phyloP scores from a whole-genome alignment of 345 rosid species.

The Hypericum androsaemum region DNA sequence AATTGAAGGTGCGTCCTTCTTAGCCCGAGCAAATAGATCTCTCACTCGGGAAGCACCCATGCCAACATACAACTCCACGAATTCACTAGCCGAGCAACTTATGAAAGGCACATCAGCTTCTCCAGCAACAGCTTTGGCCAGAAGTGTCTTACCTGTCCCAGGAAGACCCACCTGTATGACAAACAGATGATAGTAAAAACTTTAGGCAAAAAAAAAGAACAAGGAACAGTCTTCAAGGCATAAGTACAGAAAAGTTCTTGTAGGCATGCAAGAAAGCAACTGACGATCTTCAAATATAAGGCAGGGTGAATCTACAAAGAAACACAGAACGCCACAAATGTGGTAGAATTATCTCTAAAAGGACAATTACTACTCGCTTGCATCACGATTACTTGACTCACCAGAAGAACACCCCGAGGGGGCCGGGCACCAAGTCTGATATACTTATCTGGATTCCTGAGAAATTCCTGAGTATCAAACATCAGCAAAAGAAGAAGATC shows the following conservation, averaged over 20 bases:
- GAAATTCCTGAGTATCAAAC: constrained; percentile 1
- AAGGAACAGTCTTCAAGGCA: too few species aligned
- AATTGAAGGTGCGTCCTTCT: constrained; percentile 95
- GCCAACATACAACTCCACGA: constrained; percentile 88
- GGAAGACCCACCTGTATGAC: constrained; percentile 82
- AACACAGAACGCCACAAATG: too few species aligned
- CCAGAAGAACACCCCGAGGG: constrained; percentile 7
- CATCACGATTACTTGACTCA: background rate
- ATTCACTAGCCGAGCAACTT: constrained; percentile 96
- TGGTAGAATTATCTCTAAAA: too few species aligned
- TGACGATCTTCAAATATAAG: too few species aligned
- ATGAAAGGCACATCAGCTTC: constrained; percentile 95
- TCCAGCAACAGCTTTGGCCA: constrained; percentile 95
- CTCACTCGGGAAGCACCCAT: constrained; percentile 99
- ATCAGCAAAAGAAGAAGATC: constrained; percentile 12
- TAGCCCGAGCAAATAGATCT: constrained; percentile 90
- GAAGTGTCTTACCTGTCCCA: constrained; percentile 94
- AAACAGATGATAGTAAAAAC: constrained; percentile 4
- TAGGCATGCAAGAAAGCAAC: too few species aligned
- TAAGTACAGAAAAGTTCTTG: too few species aligned
- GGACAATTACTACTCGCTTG: too few species aligned
- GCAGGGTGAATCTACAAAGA: too few species aligned
- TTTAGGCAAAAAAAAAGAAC: too few species aligned
- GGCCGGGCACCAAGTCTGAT: constrained; percentile 1
- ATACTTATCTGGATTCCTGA: constrained; percentile 4